phyloP scores from a whole-genome alignment of 2,329 filamentous ascomycete species.

The Hypoxylon sp. region DNA sequence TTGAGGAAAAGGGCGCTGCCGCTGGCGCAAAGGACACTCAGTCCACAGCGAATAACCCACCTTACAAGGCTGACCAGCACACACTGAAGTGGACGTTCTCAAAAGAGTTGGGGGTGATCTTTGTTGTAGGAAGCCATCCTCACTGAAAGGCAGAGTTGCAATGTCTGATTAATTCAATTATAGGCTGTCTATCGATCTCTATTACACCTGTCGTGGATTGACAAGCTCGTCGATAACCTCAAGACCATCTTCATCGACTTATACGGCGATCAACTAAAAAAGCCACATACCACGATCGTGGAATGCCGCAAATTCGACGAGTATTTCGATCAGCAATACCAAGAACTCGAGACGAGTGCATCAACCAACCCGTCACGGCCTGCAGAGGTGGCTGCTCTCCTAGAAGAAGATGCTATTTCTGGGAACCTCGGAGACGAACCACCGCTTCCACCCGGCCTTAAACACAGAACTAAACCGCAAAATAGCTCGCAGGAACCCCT shows the following conservation, averaged over 20 bases:
- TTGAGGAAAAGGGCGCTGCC: conserved; percentile 85
- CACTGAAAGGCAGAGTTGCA: conserved; percentile 17
- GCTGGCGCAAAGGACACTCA: conserved; percentile 70
- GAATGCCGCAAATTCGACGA: conserved; percentile 86
- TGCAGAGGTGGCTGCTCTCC: conserved; percentile 49
- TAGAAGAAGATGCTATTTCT: conserved; percentile 54
- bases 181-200: conserved; percentile 97
- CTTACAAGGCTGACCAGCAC: conserved; percentile 92
- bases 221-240: conserved; percentile 95
- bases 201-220: conserved; percentile 95
- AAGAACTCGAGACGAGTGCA: conserved; percentile 76
- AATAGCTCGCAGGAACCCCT: conserved; percentile 54
- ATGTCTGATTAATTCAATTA: conserved; percentile 38
- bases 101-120: conserved; percentile 94
- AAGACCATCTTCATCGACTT: conserved; percentile 91
- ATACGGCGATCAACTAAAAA: conserved; percentile 88
- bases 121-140: conserved; percentile 75
- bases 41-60: conserved; percentile 74
- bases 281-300: conserved; percentile 80
- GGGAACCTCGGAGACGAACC: conserved; percentile 57
- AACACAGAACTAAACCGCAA: conserved; percentile 56
- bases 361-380: conserved; percentile 48
- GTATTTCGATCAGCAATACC: conserved; percentile 94
- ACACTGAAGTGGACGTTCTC: conserved; percentile 93
- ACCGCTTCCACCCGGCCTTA: conserved; percentile 58